phyloP scores from a whole-genome alignment of 306 rosid genomes.

The Neltuma alba region DNA sequence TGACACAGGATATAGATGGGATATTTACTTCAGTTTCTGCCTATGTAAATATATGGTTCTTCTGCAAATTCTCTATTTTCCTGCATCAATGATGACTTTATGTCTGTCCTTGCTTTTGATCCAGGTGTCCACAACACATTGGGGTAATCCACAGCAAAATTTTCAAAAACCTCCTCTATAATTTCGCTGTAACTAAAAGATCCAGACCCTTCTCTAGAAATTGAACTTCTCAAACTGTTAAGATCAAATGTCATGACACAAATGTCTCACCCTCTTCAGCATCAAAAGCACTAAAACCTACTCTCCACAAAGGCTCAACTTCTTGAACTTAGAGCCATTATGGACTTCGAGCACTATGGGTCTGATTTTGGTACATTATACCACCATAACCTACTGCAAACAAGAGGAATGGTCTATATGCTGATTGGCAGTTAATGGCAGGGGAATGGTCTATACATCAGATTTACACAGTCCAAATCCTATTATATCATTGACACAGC shows the following conservation, averaged over 20 bases:
- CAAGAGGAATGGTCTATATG: conserved; percentile 48
- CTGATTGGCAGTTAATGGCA: conserved; percentile 47
- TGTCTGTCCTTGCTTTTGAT: conserved; percentile 12
- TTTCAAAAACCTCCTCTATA: conserved; percentile 42
- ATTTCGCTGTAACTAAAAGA: conserved; percentile 1
- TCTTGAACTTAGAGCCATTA: conserved; percentile 30
- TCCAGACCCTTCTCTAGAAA: conserved; percentile 52
- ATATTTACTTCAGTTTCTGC: conserved; percentile 14
- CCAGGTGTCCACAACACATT: conserved; percentile 46
- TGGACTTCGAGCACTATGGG: conserved; percentile 25
- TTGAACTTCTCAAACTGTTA: conserved; percentile 38
- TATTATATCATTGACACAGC: not conserved
- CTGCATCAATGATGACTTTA: not conserved
- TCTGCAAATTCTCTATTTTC: conserved; percentile 6
- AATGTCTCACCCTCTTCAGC: conserved; percentile 26
- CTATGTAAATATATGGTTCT: conserved; percentile 1
- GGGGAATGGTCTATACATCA: no score
- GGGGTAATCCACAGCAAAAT: conserved; percentile 48
- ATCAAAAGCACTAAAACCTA: not conserved
- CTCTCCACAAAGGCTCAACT: not conserved
- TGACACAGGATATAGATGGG: not conserved
- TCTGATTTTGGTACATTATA: conserved; percentile 40
- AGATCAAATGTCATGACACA: conserved; percentile 40
- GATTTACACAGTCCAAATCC: not conserved
- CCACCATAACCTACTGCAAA: conserved; percentile 33